phyloP scores from a whole-genome alignment of 768 basidiomycete species.

The Pleurotus tuber-regium region DNA sequence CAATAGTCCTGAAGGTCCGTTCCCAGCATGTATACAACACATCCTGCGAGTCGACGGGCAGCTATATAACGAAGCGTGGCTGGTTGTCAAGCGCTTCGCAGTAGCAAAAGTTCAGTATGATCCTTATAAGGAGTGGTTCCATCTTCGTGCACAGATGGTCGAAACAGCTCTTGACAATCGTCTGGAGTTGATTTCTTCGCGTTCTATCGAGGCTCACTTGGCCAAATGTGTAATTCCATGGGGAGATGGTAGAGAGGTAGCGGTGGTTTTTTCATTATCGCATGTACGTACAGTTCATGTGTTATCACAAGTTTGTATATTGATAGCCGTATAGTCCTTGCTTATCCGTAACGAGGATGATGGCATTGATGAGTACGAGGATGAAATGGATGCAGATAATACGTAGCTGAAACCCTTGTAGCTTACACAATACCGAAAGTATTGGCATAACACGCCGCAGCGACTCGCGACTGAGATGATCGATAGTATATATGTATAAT shows the following conservation, averaged over 20 bases:
- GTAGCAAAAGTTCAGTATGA: not conserved
- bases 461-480: no score
- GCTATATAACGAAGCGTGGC: not conserved
- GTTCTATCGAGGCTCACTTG: not conserved
- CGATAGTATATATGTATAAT: no score
- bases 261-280: not conserved
- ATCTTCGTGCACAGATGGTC: not conserved
- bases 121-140: not conserved
- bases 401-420: no score
- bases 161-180: not conserved
- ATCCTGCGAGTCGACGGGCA: conserved; percentile 11
- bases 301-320: no score
- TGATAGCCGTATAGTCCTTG: no score
- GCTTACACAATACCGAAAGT: no score
- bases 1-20: conserved; percentile 1
- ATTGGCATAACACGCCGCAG: no score
- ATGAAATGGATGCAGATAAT: no score
- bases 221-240: not conserved
- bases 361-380: no score
- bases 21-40: conserved; percentile 9
- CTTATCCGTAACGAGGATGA: no score
- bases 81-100: not conserved
- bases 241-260: not conserved
- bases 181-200: not conserved
- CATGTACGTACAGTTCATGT: no score